These are phyloP conservation scores for Pterocarpus santalinus DNA, from an alignment of 306 rosid genomes.

Conservation along the genomic window DNA sequence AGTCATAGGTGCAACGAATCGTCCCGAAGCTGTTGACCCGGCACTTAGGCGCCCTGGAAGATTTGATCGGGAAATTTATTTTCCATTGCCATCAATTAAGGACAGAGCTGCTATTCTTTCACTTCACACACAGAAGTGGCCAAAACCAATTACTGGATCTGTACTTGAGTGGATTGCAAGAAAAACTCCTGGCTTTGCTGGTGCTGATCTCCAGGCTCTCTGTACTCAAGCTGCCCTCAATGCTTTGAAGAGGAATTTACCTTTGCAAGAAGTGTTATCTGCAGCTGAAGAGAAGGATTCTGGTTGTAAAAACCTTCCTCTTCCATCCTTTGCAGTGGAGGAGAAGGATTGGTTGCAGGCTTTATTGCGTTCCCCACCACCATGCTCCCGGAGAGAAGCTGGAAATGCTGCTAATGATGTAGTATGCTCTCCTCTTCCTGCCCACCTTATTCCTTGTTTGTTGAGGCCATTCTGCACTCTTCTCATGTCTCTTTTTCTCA, in stretches of 20 bases:
- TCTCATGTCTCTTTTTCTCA: conserved; percentile 79
- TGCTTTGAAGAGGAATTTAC: conserved; percentile 92
- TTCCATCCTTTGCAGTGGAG: conserved; percentile 88
- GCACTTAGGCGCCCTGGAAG: conserved; percentile 96
- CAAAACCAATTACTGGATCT: conserved; percentile 78
- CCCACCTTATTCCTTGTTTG: conserved; percentile 80
- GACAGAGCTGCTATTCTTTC: conserved; percentile 96
- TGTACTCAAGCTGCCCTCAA: conserved; percentile 94
- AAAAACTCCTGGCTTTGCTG: conserved; percentile 91
- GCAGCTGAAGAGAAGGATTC: conserved; percentile 66
- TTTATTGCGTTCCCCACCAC: conserved; percentile 72
- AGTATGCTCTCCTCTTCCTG: conserved; percentile 82
- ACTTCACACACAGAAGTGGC: conserved; percentile 93
- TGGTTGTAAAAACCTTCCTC: conserved; percentile 63
- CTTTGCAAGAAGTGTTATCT: conserved; percentile 80
- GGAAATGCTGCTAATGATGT: conserved; percentile 94
- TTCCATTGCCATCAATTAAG: conserved; percentile 87
- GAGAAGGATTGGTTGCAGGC: conserved; percentile 98
- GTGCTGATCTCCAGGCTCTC: conserved; percentile 98
- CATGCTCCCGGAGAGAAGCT: conserved; percentile 95
- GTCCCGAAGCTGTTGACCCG: conserved; percentile 97
- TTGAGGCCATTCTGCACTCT: conserved; percentile 76
- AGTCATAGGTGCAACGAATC: conserved; percentile 96
- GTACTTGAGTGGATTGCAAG: conserved; percentile 84
- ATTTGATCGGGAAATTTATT: conserved; percentile 93